Evolutionary conservation across 139 green algal species (phyloP), one percentile per base, ranked within the genome.

Genomic region (Chlamydomonas schloesseri): DNA sequence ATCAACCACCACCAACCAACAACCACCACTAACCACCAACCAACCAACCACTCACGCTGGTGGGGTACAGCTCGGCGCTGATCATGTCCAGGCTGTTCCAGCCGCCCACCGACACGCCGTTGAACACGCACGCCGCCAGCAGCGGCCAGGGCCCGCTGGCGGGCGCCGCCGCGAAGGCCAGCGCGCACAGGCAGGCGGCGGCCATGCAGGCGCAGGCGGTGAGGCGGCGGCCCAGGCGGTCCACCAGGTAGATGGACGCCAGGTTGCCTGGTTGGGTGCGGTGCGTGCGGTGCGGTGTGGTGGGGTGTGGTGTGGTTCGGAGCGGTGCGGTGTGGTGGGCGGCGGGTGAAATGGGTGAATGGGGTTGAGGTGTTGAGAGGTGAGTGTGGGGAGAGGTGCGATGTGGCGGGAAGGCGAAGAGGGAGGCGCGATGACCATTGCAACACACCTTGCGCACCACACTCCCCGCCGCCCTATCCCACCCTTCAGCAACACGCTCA

Each of bases 81-180:
- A 91, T 88, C 62, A 91, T 82, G 81, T 92, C 89, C 36, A 94
- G 64, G 5, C 83, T 73, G 64, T 93, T 93, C 91, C 91, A 94
- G 14, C 89, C 91, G 11, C 83, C 87, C 69, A 88, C 88, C 60
- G 67, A 80, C 21, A 91, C 58, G 47, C 73, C 89, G 50, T 93
- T 94, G 89, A 94, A 94, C 17, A 91, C 81, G 31, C 87, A 92
- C 0, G 89, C 89, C 6, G 91, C 89, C 33, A 85, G 64, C n/a
- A 92, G 69, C 34, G 89, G 80, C 89, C 87, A 91, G 0, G 60
- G 81, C 33, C 84, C 83, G 13, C 33, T 50, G 0, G 89, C 84
- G 31, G 91, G 91, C 8, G 89, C 89, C 4, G 77, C 84, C 26
- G 89, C 91, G 73, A 94, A 94, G 5, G 80, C 34, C 37, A 92